A percentile compares a stretch with the other conserved stretches of the same genome.
These are phyloP conservation scores for Luvunga scandens DNA, from an alignment of 345 rosid genomes.

Conservation along the genomic window DNA sequence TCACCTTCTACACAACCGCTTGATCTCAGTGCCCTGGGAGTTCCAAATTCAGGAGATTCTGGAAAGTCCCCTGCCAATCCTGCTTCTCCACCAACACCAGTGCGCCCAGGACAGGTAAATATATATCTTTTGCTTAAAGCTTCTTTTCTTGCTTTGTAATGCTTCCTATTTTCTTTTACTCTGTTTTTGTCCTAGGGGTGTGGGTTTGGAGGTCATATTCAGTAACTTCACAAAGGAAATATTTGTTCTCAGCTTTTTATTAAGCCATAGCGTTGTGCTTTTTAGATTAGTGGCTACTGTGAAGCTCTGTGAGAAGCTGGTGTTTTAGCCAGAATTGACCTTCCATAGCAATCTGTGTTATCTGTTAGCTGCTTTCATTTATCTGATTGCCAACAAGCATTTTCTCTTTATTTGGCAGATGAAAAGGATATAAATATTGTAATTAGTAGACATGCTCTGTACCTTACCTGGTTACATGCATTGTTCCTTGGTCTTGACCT, in stretches of 20 bases:
- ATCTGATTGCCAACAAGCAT: background rate
- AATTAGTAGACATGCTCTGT: background rate
- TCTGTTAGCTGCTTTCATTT: background rate
- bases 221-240: background rate
- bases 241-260: background rate
- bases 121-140: background rate
- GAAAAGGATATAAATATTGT: background rate
- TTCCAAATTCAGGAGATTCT: slow-evolving; percentile 55
- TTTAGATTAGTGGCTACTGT: background rate
- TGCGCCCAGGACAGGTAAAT: slow-evolving; percentile 94
- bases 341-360: background rate
- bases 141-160: background rate
- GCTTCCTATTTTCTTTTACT: background rate
- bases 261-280: background rate
- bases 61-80: slow-evolving; percentile 57
- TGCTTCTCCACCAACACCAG: slow-evolving; percentile 58
- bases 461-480: background rate
- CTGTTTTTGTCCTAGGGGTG: background rate
- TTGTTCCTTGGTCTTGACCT: slow-evolving; percentile 1
- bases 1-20: slow-evolving; percentile 73
- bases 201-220: background rate
- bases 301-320: background rate
- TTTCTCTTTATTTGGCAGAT: background rate
- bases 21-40: slow-evolving; percentile 92
- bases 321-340: background rate